These are phyloP conservation scores for Aspergillus haitiensis DNA, from an alignment of 495 filamentous ascomycete species.

Conservation along the genomic window DNA sequence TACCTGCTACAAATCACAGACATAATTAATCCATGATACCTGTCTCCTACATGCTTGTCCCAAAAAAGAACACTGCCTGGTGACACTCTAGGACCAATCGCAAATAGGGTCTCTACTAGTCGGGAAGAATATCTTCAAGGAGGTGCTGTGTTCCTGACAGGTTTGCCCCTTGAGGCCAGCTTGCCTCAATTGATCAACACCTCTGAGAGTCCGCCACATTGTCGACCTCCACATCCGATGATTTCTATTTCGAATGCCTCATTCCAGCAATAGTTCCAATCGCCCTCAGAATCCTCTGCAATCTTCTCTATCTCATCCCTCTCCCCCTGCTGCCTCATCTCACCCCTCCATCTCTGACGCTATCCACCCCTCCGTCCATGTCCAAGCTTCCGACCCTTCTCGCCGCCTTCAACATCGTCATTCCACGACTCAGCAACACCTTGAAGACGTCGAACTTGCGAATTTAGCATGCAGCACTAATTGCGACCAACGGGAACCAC, in stretches of 20 bases:
- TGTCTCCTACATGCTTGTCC: too few species aligned
- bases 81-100: not conserved
- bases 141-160: not conserved
- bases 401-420: slow-evolving; percentile 6
- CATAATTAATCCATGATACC: too few species aligned
- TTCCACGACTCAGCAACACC: slow-evolving; percentile 8
- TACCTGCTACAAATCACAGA: too few species aligned
- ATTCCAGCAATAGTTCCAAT: slow-evolving; percentile 3
- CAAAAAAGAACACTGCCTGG: too few species aligned
- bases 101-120: not conserved
- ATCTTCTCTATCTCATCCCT: slow-evolving; percentile 9
- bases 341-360: slow-evolving; percentile 1
- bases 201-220: slow-evolving; percentile 10
- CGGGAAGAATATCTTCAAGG: not conserved
- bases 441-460: slow-evolving; percentile 23
- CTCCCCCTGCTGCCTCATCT: slow-evolving; percentile 8
- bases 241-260: slow-evolving; percentile 17
- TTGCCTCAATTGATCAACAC: slow-evolving; percentile 32
- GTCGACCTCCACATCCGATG: slow-evolving; percentile 1
- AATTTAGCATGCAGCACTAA: slow-evolving; percentile 22
- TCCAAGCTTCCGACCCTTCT: slow-evolving; percentile 16
- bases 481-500: slow-evolving; percentile 12
- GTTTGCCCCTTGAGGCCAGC: slow-evolving; percentile 35
- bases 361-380: slow-evolving; percentile 14
- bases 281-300: not conserved